Evolutionary conservation across 331 rosid species (phyloP).

Genomic region (Spiraea crenata): DNA sequence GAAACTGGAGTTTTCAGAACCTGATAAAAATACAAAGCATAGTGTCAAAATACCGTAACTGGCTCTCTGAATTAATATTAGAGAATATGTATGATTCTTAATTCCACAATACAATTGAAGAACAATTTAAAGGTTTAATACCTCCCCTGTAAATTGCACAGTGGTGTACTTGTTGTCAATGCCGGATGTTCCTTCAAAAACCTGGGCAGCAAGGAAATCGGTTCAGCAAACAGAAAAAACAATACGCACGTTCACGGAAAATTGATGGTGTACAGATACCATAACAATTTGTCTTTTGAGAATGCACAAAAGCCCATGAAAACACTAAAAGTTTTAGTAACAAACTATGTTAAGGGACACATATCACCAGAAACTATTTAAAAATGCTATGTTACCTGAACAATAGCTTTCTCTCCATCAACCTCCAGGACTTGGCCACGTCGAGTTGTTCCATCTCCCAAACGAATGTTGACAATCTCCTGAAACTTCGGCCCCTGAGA

Average conservation of each 20-base stretch:
- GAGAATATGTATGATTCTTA: neutral
- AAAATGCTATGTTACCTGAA: constrained; percentile 56
- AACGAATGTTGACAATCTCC: constrained; percentile 96
- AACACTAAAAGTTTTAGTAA: neutral
- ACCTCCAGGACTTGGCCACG: constrained; percentile 99
- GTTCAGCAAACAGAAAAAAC: constrained; percentile 15
- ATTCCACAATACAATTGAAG: neutral
- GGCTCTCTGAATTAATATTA: neutral
- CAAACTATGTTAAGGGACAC: neutral
- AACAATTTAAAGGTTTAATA: constrained; percentile 29
- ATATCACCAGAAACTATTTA: neutral
- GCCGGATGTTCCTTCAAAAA: constrained; percentile 98
- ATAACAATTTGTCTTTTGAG: neutral
- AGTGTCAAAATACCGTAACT: constrained; percentile 3
- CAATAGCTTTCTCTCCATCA: constrained; percentile 98
- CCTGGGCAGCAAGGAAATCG: constrained; percentile 44
- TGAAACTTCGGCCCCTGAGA: constrained; percentile 95
- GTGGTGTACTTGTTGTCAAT: constrained; percentile 95
- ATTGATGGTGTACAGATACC: neutral
- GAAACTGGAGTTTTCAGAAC: constrained; percentile 99
- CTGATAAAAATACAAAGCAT: constrained; percentile 37
- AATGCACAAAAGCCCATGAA: neutral
- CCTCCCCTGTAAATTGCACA: constrained; percentile 99
- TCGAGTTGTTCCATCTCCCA: constrained; percentile 87
- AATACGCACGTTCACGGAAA: constrained; percentile 1